Percentiles rank a stretch among this genome's conserved stretches.
These are phyloP conservation scores for Capsicum baccatum DNA, from an alignment of 257 asterid species.

Conservation along the genomic window DNA sequence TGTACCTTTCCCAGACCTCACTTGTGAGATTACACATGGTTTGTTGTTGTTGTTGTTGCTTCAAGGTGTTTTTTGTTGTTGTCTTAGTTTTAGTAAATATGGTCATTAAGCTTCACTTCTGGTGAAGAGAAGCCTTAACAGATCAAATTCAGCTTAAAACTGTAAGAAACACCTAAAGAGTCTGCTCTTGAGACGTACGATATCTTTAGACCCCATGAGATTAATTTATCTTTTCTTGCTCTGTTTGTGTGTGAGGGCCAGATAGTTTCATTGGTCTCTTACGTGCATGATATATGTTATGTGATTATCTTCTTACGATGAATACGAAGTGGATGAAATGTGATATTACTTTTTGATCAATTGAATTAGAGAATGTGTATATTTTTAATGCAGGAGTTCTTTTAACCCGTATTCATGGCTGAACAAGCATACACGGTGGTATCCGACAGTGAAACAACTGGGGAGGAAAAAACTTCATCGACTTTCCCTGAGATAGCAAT, in stretches of 20 bases:
- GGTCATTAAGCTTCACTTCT: neutral
- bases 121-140: neutral
- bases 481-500: slow-evolving; percentile 64
- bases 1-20: too few relatives aligned
- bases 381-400: slow-evolving; percentile 33
- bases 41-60: neutral
- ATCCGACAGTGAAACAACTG: slow-evolving; percentile 82
- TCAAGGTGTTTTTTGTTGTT: neutral
- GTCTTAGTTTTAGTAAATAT: neutral
- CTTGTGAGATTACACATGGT: too few relatives aligned
- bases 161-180: neutral
- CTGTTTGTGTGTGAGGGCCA: neutral
- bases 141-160: neutral
- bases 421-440: slow-evolving; percentile 85
- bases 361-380: slow-evolving; percentile 4
- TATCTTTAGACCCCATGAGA: neutral
- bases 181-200: neutral
- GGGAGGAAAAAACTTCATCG: slow-evolving; percentile 66
- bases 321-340: neutral
- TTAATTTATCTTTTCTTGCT: neutral
- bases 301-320: neutral
- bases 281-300: neutral
- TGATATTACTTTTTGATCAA: neutral
- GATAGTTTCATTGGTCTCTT: neutral
- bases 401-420: slow-evolving; percentile 50